Conservation (phyloP, 2,329 filamentous ascomycete genomes). For the Monilinia fructicola region DNA sequence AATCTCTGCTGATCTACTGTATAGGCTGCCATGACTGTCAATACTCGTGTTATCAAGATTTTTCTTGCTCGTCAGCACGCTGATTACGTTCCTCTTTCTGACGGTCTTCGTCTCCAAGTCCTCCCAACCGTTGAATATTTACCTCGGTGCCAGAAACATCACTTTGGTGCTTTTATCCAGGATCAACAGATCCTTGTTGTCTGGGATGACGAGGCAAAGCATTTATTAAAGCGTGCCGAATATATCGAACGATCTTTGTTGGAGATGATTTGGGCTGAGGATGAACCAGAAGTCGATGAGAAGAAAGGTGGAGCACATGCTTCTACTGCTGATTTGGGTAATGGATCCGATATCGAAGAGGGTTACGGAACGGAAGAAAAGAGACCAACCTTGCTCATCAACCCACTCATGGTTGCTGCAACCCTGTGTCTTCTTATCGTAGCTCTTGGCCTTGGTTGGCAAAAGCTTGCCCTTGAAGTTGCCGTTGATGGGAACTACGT, state of each 20-base stretch:
- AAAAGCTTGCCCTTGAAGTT: constrained; percentile 54
- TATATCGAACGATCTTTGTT: constrained; percentile 55
- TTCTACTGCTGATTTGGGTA: constrained; percentile 33
- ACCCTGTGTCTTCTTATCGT: constrained; percentile 54
- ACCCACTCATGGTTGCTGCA: constrained; percentile 52
- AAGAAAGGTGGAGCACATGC: constrained; percentile 30
- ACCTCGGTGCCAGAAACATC: constrained; percentile 60
- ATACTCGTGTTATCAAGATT: constrained; percentile 62
- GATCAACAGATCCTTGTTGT: constrained; percentile 59
- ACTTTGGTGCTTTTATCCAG: constrained; percentile 64
- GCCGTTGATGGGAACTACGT: constrained; percentile 52
- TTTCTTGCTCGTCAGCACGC: constrained; percentile 51
- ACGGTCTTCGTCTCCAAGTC: constrained; percentile 61
- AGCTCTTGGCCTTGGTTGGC: constrained; percentile 58
- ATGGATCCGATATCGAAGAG: constrained; percentile 9
- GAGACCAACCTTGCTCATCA: constrained; percentile 54
- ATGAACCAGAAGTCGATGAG: constrained; percentile 42
- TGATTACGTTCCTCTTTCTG: constrained; percentile 57
- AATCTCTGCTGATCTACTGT: not conserved
- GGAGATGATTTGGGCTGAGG: constrained; percentile 56
- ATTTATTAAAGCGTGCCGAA: constrained; percentile 52
- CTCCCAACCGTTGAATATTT: constrained; percentile 57
- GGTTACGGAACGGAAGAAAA: constrained; percentile 25
- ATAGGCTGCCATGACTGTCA: constrained; percentile 66
- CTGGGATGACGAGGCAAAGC: constrained; percentile 62